Conservation (phyloP, 331 rosid species). For the Ulmus americana region DNA sequence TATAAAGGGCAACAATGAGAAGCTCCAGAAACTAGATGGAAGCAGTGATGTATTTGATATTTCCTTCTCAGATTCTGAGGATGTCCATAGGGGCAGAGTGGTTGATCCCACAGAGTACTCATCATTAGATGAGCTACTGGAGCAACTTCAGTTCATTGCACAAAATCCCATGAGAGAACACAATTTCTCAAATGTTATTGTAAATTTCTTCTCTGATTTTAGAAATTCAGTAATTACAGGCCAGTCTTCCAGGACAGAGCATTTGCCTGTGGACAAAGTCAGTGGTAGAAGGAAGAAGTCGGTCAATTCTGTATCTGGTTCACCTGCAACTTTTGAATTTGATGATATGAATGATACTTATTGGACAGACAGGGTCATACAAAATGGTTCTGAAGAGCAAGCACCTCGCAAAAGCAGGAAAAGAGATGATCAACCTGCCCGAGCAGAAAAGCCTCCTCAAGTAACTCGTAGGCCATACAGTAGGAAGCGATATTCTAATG, state of each 20-base stretch:
- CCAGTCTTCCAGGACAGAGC: slow-evolving; percentile 37
- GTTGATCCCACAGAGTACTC: slow-evolving; percentile 45
- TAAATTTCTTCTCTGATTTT: slow-evolving; percentile 82
- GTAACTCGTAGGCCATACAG: slow-evolving; percentile 56
- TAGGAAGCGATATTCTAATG: slow-evolving; percentile 55
- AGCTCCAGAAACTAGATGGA: slow-evolving; percentile 49
- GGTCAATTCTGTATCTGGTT: slow-evolving; percentile 25
- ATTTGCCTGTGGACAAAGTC: slow-evolving; percentile 30
- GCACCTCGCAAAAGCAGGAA: slow-evolving; percentile 45
- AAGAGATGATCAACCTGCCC: slow-evolving; percentile 42
- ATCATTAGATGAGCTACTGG: slow-evolving; percentile 59
- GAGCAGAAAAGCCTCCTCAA: slow-evolving; percentile 53
- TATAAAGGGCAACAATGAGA: slow-evolving; percentile 46
- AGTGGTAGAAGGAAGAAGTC: slow-evolving; percentile 56
- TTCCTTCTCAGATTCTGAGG: slow-evolving; percentile 7
- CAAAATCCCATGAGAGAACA: slow-evolving; percentile 52
- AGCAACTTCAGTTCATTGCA: slow-evolving; percentile 59
- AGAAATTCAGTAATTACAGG: slow-evolving; percentile 51
- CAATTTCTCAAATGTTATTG: slow-evolving; percentile 33
- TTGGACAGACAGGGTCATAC: slow-evolving; percentile 89
- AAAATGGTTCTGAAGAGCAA: slow-evolving; percentile 75
- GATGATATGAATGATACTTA: slow-evolving; percentile 93
- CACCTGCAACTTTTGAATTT: slow-evolving; percentile 78
- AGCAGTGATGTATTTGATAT: slow-evolving; percentile 24
- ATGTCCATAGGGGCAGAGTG: slow-evolving; percentile 8